Percentiles rank a stretch among this genome's conserved stretches.
Conservation (phyloP, 1,284 basidiomycete species). For the Ustilago esculenta region DNA sequence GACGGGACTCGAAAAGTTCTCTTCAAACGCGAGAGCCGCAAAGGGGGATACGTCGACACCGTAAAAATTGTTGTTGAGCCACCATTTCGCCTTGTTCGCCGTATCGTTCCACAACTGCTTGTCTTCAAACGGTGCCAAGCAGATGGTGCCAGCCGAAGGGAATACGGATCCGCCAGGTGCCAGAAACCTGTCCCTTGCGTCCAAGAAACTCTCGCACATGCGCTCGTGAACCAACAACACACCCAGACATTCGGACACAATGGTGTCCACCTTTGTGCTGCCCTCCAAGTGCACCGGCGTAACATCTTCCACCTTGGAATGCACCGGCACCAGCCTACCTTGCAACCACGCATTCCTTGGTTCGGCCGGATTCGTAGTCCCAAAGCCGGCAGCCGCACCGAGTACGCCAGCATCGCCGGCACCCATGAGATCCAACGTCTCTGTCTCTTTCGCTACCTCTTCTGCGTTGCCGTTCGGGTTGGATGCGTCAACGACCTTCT, state of each 20-base stretch:
- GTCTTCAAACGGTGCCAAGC: constrained; percentile 70
- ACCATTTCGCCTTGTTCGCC: constrained; percentile 68
- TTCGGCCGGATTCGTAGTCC: constrained; percentile 21
- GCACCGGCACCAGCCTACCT: constrained; percentile 48
- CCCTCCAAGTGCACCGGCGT: constrained; percentile 42
- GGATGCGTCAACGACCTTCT: constrained; percentile 64
- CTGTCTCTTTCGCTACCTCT: constrained; percentile 47
- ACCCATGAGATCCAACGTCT: constrained; percentile 36
- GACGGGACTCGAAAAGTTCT: constrained; percentile 59
- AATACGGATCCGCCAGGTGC: constrained; percentile 70
- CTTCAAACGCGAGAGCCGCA: constrained; percentile 46
- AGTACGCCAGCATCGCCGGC: constrained; percentile 10
- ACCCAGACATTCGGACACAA: constrained; percentile 71
- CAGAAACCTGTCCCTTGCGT: constrained; percentile 69
- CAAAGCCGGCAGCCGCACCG: constrained; percentile 3
- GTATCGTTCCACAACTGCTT: constrained; percentile 70
- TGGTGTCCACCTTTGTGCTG: constrained; percentile 69
- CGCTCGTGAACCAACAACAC: constrained; percentile 71
- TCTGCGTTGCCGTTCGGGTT: constrained; percentile 35
- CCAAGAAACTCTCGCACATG: constrained; percentile 71
- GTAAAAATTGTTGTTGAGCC: constrained; percentile 61
- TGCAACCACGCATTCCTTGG: constrained; percentile 53
- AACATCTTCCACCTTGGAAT: constrained; percentile 61
- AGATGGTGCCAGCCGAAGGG: constrained; percentile 69
- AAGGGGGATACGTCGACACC: constrained; percentile 63